A percentile compares a stretch with the other conserved stretches of the same genome.
Evolutionary conservation across 2,329 filamentous ascomycete species (phyloP).

Genomic region (Diatrype stigma): DNA sequence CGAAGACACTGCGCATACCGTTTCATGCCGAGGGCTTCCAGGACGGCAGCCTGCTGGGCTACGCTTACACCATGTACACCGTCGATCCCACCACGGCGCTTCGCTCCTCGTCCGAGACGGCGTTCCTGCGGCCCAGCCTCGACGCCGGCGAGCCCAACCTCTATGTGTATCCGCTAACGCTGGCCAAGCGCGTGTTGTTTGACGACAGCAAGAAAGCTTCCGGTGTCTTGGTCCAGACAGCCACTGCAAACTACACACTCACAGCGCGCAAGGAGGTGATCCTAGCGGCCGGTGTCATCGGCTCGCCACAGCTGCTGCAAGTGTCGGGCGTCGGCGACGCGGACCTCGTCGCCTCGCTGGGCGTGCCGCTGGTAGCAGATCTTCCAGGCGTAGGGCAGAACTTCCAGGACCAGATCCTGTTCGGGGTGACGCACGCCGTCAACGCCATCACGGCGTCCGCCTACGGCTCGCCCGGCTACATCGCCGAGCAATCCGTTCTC

Average conservation of each 20-base stretch:
- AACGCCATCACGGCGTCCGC: conserved; percentile 28
- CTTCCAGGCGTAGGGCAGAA: conserved; percentile 59
- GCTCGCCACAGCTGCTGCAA: conserved; percentile 36
- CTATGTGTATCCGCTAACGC: conserved; percentile 37
- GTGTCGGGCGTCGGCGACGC: conserved; percentile 35
- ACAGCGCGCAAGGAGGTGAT: conserved; percentile 33
- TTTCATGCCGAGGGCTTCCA: conserved; percentile 29
- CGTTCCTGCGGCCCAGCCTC: conserved; percentile 35
- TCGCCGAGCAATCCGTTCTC: conserved; percentile 16
- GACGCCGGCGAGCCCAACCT: conserved; percentile 15
- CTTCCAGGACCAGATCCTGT: conserved; percentile 48
- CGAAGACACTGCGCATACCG: conserved; percentile 34
- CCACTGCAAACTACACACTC: conserved; percentile 13
- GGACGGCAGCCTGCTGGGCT: conserved; percentile 35
- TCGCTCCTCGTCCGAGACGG: conserved; percentile 32
- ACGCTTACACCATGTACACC: conserved; percentile 27
- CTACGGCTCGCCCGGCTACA: conserved; percentile 18
- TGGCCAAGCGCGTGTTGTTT: conserved; percentile 42
- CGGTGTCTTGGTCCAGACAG: conserved; percentile 16
- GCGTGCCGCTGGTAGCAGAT: conserved; percentile 48
- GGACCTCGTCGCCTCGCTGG: conserved; percentile 38
- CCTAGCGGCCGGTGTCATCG: conserved; percentile 33
- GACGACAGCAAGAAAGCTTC: conserved; percentile 27
- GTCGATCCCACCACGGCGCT: conserved; percentile 23
- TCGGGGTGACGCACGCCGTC: conserved; percentile 29